Conservation (phyloP, 1,284 basidiomycete genomes). For the Ceratobasidium sp. region DNA sequence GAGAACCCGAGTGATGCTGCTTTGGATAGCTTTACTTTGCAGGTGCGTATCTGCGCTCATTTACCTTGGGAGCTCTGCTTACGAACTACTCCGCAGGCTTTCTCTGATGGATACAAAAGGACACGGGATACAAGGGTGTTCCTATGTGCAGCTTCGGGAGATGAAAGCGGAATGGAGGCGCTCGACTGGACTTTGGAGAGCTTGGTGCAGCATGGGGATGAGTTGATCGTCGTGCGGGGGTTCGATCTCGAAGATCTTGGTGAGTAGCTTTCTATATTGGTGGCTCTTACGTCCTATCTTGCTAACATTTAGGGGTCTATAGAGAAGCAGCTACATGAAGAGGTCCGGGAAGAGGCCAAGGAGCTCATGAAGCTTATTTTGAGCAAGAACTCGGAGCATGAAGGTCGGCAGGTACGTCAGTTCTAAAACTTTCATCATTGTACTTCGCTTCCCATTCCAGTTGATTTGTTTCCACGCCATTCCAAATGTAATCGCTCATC, state of each 20-base stretch:
- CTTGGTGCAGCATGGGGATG: slow-evolving; percentile 92
- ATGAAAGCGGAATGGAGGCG: slow-evolving; percentile 87
- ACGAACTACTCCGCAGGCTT: slow-evolving; percentile 62
- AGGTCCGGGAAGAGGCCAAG: slow-evolving; percentile 88
- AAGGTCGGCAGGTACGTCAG: slow-evolving; percentile 77
- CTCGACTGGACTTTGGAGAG: slow-evolving; percentile 90
- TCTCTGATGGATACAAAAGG: slow-evolving; percentile 84
- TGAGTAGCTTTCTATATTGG: slow-evolving; percentile 55
- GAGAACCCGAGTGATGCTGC: slow-evolving; percentile 71
- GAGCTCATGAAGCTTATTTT: slow-evolving; percentile 86
- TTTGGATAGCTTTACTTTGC: slow-evolving; percentile 62
- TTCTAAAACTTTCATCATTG: not conserved
- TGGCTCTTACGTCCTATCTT: slow-evolving; percentile 28
- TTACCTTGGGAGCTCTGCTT: slow-evolving; percentile 45
- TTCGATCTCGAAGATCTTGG: slow-evolving; percentile 87
- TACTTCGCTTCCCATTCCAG: too few species aligned
- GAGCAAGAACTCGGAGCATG: slow-evolving; percentile 83
- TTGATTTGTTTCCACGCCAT: too few species aligned
- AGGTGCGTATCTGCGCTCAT: slow-evolving; percentile 54
- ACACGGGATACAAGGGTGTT: slow-evolving; percentile 89
- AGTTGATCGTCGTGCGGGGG: slow-evolving; percentile 91
- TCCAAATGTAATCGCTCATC: too few species aligned
- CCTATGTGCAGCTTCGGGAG: slow-evolving; percentile 88
- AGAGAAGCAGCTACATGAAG: slow-evolving; percentile 82
- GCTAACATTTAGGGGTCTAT: slow-evolving; percentile 30